phyloP scores from a whole-genome alignment of 208 protist species.

The Leishmania braziliensis region DNA sequence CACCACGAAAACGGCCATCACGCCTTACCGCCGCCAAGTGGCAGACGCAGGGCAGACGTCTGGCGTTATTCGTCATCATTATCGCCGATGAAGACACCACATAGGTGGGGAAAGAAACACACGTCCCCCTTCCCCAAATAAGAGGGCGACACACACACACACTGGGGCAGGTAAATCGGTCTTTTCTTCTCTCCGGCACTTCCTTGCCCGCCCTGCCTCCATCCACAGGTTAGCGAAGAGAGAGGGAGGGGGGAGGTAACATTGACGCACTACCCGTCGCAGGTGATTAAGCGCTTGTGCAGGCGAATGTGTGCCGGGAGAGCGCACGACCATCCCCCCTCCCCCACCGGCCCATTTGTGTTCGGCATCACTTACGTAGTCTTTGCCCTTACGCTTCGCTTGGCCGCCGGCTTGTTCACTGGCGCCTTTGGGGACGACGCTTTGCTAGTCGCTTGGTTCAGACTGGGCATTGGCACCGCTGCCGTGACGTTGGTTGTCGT shows the following conservation, averaged over 20 bases:
- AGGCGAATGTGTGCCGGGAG: background rate
- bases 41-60: too few relatives aligned
- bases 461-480: background rate
- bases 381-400: background rate
- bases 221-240: too few relatives aligned
- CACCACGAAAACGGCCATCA: too few relatives aligned
- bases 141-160: background rate
- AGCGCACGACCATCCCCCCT: background rate
- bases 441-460: constrained; percentile 1
- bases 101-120: background rate
- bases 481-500: background rate
- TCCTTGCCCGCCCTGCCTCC: too few relatives aligned
- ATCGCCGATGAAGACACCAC: background rate
- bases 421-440: constrained; percentile 6
- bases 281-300: background rate
- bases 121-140: background rate
- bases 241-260: too few relatives aligned
- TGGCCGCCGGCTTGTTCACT: background rate
- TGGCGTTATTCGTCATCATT: constrained; percentile 1
- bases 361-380: background rate
- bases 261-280: background rate
- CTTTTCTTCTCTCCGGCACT: background rate
- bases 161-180: constrained; percentile 1
- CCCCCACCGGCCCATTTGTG: background rate
- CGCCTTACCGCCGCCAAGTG: too few relatives aligned